Conservation (phyloP, 1,284 basidiomycete species). For the Ganoderma resinaceum region DNA sequence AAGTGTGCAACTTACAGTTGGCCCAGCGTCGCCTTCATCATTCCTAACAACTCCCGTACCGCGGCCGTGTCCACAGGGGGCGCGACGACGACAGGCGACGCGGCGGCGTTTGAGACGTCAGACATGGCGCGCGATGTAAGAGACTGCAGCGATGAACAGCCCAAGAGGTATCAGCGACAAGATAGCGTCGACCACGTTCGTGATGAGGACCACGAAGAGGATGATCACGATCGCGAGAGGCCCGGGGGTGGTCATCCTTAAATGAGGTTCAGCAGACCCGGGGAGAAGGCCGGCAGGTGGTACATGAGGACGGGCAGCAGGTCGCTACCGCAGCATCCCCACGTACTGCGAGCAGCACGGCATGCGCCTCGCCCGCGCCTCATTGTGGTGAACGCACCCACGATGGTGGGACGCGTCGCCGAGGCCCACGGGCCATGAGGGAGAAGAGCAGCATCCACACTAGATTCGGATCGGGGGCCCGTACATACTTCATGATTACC, state of each 20-base stretch:
- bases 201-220: conserved; percentile 20
- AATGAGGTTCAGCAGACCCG: neutral
- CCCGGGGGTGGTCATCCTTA: conserved; percentile 23
- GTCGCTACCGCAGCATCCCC: conserved; percentile 10
- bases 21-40: conserved; percentile 31
- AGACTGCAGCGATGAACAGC: conserved; percentile 5
- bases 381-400: conserved; percentile 15
- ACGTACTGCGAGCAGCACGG: neutral
- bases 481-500: neutral
- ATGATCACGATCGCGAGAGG: conserved; percentile 21
- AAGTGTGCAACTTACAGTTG: conserved; percentile 27
- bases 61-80: conserved; percentile 27
- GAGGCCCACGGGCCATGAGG: neutral
- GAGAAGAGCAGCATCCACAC: conserved; percentile 3
- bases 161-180: conserved; percentile 19
- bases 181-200: conserved; percentile 7
- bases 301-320: conserved; percentile 2
- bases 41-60: conserved; percentile 31
- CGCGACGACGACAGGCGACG: neutral
- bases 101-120: neutral
- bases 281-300: neutral
- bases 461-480: conserved; percentile 16
- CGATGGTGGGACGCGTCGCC: conserved; percentile 8
- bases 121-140: conserved; percentile 14
- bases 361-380: conserved; percentile 15